phyloP scores from a whole-genome alignment of 2,329 filamentous ascomycete genomes.

The Cladosporium sp. region DNA sequence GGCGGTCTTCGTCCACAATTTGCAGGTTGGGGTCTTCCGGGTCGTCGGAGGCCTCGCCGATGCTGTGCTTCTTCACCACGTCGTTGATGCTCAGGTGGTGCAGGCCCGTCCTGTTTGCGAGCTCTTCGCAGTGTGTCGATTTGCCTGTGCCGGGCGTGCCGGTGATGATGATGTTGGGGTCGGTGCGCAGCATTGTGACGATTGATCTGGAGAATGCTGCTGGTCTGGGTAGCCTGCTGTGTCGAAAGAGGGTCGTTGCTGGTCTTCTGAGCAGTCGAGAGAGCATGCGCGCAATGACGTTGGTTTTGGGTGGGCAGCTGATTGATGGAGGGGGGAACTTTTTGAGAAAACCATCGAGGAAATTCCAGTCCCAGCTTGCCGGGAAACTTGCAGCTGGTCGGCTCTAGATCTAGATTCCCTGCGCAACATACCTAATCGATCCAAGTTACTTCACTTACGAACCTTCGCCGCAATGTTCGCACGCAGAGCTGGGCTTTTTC shows the following conservation, averaged over 20 bases:
- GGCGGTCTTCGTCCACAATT: conserved; percentile 92
- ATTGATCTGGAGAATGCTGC: conserved; percentile 11
- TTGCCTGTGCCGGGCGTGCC: conserved; percentile 96
- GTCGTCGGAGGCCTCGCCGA: conserved; percentile 77
- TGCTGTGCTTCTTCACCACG: conserved; percentile 81
- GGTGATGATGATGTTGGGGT: conserved; percentile 89
- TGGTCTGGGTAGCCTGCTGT: neutral
- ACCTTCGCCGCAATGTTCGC: too few relatives aligned
- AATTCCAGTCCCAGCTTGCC: too few relatives aligned
- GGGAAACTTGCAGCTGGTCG: too few relatives aligned
- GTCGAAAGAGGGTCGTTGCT: neutral
- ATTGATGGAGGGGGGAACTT: neutral
- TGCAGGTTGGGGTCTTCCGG: conserved; percentile 74
- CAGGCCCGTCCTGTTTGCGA: conserved; percentile 72
- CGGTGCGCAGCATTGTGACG: conserved; percentile 36
- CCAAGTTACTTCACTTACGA: too few relatives aligned
- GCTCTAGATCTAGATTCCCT: too few relatives aligned
- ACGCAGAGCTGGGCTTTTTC: conserved; percentile 2
- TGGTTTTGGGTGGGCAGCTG: neutral
- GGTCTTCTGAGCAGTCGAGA: neutral
- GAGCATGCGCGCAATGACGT: neutral
- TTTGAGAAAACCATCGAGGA: neutral
- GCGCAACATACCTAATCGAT: too few relatives aligned
- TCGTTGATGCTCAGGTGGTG: conserved; percentile 86
- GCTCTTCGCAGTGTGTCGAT: conserved; percentile 80